Percentiles rank a stretch among this genome's conserved stretches.
phyloP scores from a whole-genome alignment of 306 rosid species.

The Ormosia emarginata region DNA sequence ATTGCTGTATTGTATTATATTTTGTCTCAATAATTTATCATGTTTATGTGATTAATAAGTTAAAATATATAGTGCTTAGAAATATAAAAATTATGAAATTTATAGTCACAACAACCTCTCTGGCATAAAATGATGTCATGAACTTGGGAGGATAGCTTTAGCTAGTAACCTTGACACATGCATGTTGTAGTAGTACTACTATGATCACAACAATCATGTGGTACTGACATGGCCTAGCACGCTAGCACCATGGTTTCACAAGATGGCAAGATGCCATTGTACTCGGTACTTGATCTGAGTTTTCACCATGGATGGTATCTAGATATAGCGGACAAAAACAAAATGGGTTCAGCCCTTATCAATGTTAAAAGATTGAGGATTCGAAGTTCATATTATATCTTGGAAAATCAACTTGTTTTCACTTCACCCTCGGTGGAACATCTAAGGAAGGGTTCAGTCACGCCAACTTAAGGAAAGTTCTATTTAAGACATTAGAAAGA shows the following conservation, averaged over 20 bases:
- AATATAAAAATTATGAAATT: not conserved
- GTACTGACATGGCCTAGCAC: slow-evolving; percentile 30
- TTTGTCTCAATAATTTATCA: not conserved
- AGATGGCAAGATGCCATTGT: slow-evolving; percentile 24
- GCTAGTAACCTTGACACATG: not conserved
- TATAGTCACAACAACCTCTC: not conserved
- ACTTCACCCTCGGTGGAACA: not conserved
- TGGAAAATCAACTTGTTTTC: not conserved
- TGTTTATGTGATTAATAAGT: not conserved
- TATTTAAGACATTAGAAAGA: not conserved
- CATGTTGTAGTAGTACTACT: slow-evolving; percentile 10
- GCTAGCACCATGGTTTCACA: slow-evolving; percentile 35
- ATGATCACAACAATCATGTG: slow-evolving; percentile 21
- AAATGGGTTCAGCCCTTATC: not conserved
- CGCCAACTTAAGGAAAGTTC: not conserved
- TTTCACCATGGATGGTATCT: slow-evolving; percentile 28
- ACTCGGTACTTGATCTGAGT: slow-evolving; percentile 25
- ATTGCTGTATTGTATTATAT: not conserved
- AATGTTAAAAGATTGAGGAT: not conserved
- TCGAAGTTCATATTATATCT: not conserved
- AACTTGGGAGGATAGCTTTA: not conserved
- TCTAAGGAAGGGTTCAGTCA: not conserved
- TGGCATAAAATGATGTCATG: not conserved
- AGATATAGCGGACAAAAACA: slow-evolving; percentile 15
- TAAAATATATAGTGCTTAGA: not conserved